Conservation (phyloP, 768 basidiomycete genomes). For the Naematelia encephala region DNA sequence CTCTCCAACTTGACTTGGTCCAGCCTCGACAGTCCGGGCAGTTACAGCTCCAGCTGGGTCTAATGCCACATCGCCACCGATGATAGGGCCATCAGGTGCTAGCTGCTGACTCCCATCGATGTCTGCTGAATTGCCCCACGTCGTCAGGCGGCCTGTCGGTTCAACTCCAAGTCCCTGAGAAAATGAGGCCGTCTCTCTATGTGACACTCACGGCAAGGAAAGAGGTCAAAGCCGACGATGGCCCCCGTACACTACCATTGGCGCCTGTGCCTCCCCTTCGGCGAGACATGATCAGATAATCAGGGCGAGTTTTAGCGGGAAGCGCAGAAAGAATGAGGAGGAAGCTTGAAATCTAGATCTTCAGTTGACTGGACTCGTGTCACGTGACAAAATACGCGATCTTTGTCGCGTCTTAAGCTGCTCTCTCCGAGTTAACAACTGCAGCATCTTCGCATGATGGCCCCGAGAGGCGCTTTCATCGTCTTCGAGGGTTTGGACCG, state of each 20-base stretch:
- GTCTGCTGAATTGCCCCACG: slow-evolving; percentile 37
- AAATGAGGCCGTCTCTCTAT: background rate
- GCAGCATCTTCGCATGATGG: background rate
- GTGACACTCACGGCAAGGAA: slow-evolving; percentile 42
- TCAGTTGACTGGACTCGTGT: slow-evolving; percentile 7
- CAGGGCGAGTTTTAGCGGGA: too few species aligned
- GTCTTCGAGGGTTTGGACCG: slow-evolving; percentile 94
- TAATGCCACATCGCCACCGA: slow-evolving; percentile 10
- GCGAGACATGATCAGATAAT: slow-evolving; percentile 38
- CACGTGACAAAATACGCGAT: slow-evolving; percentile 4
- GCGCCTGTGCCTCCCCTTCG: slow-evolving; percentile 23
- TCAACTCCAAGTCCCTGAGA: slow-evolving; percentile 44
- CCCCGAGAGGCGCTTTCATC: slow-evolving; percentile 68
- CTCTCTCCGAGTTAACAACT: background rate
- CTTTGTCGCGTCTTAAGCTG: background rate
- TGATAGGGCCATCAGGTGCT: slow-evolving; percentile 27
- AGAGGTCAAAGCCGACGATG: slow-evolving; percentile 48
- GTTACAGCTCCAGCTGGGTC: slow-evolving; percentile 43
- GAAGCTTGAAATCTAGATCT: background rate
- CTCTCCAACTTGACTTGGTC: slow-evolving; percentile 34
- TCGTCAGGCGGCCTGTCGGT: slow-evolving; percentile 29
- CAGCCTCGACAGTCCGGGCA: slow-evolving; percentile 37
- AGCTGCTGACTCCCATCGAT: slow-evolving; percentile 16
- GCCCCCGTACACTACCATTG: slow-evolving; percentile 36
- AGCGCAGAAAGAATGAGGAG: too few species aligned